Base-by-base conservation (phyloP, 306 rosid genomes). In the Quercus wislizeni region DNA sequence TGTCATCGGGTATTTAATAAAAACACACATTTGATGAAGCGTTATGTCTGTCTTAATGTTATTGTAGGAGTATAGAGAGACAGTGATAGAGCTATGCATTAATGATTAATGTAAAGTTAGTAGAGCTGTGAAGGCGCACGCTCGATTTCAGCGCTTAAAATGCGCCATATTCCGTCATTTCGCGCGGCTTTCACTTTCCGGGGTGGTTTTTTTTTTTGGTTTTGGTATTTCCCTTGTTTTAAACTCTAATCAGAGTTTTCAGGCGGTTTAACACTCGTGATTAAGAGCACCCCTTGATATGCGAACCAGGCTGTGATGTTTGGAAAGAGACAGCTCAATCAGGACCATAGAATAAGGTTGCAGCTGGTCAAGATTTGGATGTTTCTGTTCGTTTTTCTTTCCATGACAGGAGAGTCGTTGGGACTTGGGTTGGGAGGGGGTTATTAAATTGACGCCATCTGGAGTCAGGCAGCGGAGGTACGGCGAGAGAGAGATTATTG, bases 141-240 rank as follows among this genome's bases (percentile, higher is more conserved):
- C 81, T 89, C 78, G 85, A 78, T 83, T 87, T 87, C 90, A 89
- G 87, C 90, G 89, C 86, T 55, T 69, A 85, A 73, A 81, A 61
- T 76, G 89, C 86, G 90, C 86, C 73, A 46, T 21, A 35, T 49
- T 74, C 75, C 73, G 35, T 68, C 85, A 67, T 73, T 68, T 75
- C 85, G 57, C 85, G 57, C 75, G 58, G 67, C 58, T 72, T 56
- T 61, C 31, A 43, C 59, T 49, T 62, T 43, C 21, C 12, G 23
- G 5, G 9, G 12, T 69, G 23, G 23, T n/a, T 9, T 6, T 69
- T 69, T n/a, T n/a, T 19, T 1, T 0, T 2, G 1, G 6, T 35
- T 69, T 43, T 8, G 0, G 4, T 38, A 1, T 43, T 19, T 33
- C 38, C 0, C 38, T 1, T 33, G 28, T 55, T 28, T n/a, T 13